Percentiles rank a stretch among this genome's conserved stretches.
Evolutionary conservation across 768 basidiomycete genomes (phyloP).

Genomic region (Trametes maxima): DNA sequence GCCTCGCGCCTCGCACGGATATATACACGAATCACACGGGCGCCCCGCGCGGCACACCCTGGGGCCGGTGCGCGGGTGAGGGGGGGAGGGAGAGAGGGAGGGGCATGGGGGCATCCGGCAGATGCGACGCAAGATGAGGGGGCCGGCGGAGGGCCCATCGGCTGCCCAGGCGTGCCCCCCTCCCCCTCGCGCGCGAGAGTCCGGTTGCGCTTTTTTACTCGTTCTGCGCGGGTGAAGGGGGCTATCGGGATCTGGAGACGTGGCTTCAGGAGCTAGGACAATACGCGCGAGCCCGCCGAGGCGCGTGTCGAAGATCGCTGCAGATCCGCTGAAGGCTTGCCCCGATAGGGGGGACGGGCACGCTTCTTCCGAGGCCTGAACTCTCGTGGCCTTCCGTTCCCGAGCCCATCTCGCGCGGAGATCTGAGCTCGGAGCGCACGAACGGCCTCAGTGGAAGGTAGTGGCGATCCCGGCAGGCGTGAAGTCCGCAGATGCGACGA

Average conservation of each 20-base stretch:
- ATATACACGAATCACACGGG: slow-evolving; percentile 7
- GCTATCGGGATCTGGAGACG: slow-evolving; percentile 5
- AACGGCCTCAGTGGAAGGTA: slow-evolving; percentile 15
- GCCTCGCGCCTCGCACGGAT: neutral
- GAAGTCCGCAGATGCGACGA: slow-evolving; percentile 24
- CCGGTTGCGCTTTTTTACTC: slow-evolving; percentile 11
- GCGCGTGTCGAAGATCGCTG: slow-evolving; percentile 16
- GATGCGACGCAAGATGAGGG: neutral
- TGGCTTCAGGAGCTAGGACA: slow-evolving; percentile 1
- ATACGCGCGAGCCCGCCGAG: slow-evolving; percentile 11
- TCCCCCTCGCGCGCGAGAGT: slow-evolving; percentile 3
- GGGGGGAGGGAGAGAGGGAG: neutral
- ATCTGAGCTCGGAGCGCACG: neutral
- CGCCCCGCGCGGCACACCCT: slow-evolving; percentile 1
- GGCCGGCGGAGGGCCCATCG: neutral
- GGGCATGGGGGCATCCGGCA: neutral
- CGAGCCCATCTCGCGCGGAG: slow-evolving; percentile 4
- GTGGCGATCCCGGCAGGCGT: slow-evolving; percentile 16
- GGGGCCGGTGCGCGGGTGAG: neutral
- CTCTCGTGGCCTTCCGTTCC: slow-evolving; percentile 17
- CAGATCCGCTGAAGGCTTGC: slow-evolving; percentile 9
- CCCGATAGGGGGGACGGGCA: slow-evolving; percentile 1
- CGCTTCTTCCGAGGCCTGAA: slow-evolving; percentile 27
- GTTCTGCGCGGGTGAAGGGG: neutral
- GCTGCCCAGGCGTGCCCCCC: neutral